Evolutionary conservation across 2,329 filamentous ascomycete genomes (phyloP).

Genomic region (Elsinoe fawcettii): DNA sequence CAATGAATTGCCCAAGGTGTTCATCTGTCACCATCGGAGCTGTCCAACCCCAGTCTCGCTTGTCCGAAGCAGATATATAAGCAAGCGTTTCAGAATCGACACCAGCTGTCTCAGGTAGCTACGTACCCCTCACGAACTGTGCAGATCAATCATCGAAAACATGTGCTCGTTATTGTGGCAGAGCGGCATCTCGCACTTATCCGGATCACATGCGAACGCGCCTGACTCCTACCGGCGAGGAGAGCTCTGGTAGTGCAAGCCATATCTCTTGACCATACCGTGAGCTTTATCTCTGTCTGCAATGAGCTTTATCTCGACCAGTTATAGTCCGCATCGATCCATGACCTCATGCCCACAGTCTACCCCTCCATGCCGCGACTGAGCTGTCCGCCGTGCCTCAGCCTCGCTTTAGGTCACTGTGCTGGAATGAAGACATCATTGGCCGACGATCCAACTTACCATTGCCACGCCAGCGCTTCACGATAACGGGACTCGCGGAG

Average conservation of each 20-base stretch:
- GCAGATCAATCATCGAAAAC: background rate
- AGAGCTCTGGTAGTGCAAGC: background rate
- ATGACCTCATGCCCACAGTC: slow-evolving; percentile 12
- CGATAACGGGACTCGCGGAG: slow-evolving; percentile 6
- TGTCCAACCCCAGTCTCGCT: no score
- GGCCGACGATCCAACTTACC: slow-evolving; percentile 3
- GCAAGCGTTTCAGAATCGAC: background rate
- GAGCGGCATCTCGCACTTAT: background rate
- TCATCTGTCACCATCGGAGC: no score
- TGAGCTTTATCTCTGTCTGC: slow-evolving; percentile 7
- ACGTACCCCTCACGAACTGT: background rate
- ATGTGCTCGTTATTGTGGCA: slow-evolving; percentile 2
- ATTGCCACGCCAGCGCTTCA: slow-evolving; percentile 3
- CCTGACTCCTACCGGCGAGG: background rate
- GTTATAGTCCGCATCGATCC: background rate
- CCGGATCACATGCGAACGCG: background rate
- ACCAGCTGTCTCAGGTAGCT: background rate
- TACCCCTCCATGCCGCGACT: slow-evolving; percentile 8
- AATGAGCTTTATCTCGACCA: background rate
- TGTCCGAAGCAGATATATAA: slow-evolving; percentile 2
- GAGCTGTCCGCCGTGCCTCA: slow-evolving; percentile 2
- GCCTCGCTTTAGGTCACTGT: background rate
- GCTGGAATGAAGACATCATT: background rate
- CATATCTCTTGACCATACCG: background rate
- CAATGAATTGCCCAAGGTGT: no score